Evolutionary conservation across 1,284 basidiomycete genomes (phyloP).

Genomic region (Puccinia triticina): DNA sequence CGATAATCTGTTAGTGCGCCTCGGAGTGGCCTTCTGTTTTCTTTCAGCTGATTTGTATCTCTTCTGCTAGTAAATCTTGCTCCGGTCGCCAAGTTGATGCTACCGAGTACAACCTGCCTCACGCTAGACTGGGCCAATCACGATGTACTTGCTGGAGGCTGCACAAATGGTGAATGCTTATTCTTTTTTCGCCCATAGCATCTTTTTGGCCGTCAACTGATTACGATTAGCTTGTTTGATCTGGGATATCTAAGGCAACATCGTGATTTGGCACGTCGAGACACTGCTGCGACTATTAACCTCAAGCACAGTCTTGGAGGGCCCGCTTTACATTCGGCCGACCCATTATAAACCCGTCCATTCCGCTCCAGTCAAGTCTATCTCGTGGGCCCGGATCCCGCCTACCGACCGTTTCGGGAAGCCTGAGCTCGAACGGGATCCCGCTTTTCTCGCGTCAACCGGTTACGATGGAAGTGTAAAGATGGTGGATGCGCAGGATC

Average conservation of each 20-base stretch:
- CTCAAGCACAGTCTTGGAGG: constrained; percentile 54
- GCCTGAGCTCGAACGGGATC: constrained; percentile 65
- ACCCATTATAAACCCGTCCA: constrained; percentile 73
- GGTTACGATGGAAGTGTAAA: constrained; percentile 76
- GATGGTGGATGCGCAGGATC: constrained; percentile 73
- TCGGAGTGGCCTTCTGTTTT: constrained; percentile 27
- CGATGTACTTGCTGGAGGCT: constrained; percentile 74
- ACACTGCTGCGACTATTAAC: constrained; percentile 60
- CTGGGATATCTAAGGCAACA: constrained; percentile 65
- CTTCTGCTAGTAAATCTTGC: constrained; percentile 67
- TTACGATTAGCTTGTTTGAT: constrained; percentile 4
- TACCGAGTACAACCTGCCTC: constrained; percentile 73
- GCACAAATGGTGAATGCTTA: constrained; percentile 71
- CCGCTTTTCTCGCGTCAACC: constrained; percentile 72
- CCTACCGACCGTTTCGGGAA: constrained; percentile 65
- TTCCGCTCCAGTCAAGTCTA: constrained; percentile 74
- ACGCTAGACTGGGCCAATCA: constrained; percentile 84
- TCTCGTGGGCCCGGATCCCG: constrained; percentile 74
- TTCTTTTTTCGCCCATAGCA: background rate
- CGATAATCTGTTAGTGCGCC: constrained; percentile 53
- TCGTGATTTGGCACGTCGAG: constrained; percentile 74
- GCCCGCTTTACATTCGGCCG: constrained; percentile 66
- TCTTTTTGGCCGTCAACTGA: background rate
- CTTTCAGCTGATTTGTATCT: constrained; percentile 2
- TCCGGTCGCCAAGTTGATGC: constrained; percentile 71